Conservation (phyloP, 2,329 filamentous ascomycete genomes). For the Monosporascus sp. region DNA sequence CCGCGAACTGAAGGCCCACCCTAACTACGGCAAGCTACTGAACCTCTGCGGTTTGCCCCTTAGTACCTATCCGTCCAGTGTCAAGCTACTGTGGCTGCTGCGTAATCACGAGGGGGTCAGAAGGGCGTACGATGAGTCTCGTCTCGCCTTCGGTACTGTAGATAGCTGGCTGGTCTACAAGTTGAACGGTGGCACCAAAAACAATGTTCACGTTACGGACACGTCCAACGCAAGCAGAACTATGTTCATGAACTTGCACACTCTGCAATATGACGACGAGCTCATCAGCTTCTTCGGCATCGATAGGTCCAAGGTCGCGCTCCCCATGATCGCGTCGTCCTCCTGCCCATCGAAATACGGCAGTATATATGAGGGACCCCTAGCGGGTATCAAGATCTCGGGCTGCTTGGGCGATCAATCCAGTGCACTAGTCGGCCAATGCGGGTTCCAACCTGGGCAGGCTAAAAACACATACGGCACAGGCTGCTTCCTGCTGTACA, state of each 20-base stretch:
- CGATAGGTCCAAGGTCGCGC: constrained; percentile 58
- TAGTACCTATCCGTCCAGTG: constrained; percentile 82
- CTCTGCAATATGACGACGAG: constrained; percentile 71
- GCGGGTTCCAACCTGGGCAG: constrained; percentile 73
- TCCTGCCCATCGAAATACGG: constrained; percentile 72
- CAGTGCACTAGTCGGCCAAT: constrained; percentile 78
- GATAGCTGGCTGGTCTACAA: constrained; percentile 86
- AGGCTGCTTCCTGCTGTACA: constrained; percentile 84
- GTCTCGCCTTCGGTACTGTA: constrained; percentile 78
- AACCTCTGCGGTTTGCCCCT: constrained; percentile 75
- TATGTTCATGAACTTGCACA: constrained; percentile 90
- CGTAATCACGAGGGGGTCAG: constrained; percentile 64
- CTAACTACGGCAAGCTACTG: constrained; percentile 63
- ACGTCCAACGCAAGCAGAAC: constrained; percentile 84
- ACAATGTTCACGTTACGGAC: constrained; percentile 71
- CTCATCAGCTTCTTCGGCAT: constrained; percentile 77
- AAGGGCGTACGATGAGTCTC: constrained; percentile 69
- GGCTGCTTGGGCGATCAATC: constrained; percentile 86
- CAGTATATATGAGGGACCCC: constrained; percentile 54
- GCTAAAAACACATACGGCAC: constrained; percentile 93
- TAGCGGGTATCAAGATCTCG: constrained; percentile 69
- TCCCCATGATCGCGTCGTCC: constrained; percentile 81
- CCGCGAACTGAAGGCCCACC: constrained; percentile 64
- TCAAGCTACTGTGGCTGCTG: constrained; percentile 81
- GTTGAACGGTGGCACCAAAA: constrained; percentile 67